Evolutionary conservation across 1,139 yeast genomes (phyloP).

Genomic region (Eremothecium cymbalariae): DNA sequence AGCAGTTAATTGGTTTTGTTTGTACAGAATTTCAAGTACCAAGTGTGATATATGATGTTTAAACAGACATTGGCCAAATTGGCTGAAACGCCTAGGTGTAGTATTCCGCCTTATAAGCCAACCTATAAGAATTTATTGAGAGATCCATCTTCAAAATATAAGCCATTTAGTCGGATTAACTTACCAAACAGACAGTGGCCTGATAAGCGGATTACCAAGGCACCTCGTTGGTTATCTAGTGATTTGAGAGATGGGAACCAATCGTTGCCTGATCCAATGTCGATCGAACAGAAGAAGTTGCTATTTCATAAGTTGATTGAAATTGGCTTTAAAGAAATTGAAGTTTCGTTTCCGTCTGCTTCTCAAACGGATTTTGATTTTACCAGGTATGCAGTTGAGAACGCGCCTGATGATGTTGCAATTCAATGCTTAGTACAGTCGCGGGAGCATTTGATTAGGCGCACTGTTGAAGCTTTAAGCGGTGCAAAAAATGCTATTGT

Average conservation of each 20-base stretch:
- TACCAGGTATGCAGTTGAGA: slow-evolving; percentile 85
- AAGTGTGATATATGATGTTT: too few species aligned
- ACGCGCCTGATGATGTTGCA: slow-evolving; percentile 86
- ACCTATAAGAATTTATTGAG: slow-evolving; percentile 44
- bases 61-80: slow-evolving; percentile 13
- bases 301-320: slow-evolving; percentile 82
- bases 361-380: slow-evolving; percentile 94
- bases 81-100: slow-evolving; percentile 19
- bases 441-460: slow-evolving; percentile 76
- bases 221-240: slow-evolving; percentile 95
- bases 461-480: slow-evolving; percentile 80
- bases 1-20: too few species aligned
- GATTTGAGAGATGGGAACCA: slow-evolving; percentile 97
- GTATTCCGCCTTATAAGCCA: slow-evolving; percentile 29
- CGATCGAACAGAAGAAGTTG: slow-evolving; percentile 77
- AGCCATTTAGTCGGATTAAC: slow-evolving; percentile 50
- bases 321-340: slow-evolving; percentile 92
- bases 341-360: slow-evolving; percentile 93
- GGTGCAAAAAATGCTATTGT: slow-evolving; percentile 90
- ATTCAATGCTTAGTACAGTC: slow-evolving; percentile 91
- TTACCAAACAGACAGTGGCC: slow-evolving; percentile 89
- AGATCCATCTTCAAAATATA: slow-evolving; percentile 76
- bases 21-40: too few species aligned
- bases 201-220: slow-evolving; percentile 54
- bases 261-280: slow-evolving; percentile 96